Evolutionary conservation across 2,329 filamentous ascomycete genomes (phyloP), one percentile per base, ranked within the genome.

Genomic region (Apiospora kogelbergensis): DNA sequence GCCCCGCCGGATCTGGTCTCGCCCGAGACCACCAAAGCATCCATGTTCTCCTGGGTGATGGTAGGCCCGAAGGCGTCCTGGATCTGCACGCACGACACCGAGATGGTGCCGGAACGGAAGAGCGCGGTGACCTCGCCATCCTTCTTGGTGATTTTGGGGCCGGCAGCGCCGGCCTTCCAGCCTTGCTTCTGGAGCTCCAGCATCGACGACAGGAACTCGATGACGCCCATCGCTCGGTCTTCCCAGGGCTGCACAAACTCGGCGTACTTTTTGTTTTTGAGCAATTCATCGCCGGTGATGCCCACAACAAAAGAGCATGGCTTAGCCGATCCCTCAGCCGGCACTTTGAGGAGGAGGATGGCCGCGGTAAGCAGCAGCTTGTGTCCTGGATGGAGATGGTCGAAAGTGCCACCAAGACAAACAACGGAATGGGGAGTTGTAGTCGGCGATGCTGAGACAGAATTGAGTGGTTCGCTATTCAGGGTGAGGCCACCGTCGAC

Each of bases 301-400:
- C 96, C 96, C 53, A 98, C 86, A 22, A 94, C 91, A 71, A 97
- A 86, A 13, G 85, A 85, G 70, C 88, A 87, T 26, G 84, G 81
- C 40, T 76, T 72, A 1, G 77, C 75, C 0, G 82, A 76, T 41
- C 76, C 74, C 41, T 80, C 75, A 53, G 80, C 73, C 0, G 84
- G 83, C 0, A 88, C 84, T 69, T 88, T 87, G 68, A 92, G 85
- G 20, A 94, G 86, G 68, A 98, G 88, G 0, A 91, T 88, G 0
- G 92, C 93, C 71, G 95, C 95, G n/a, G 95, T 94, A 24, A 99
- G 88, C 24, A 99, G 87, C n/a, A 98, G 85, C 81, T 98, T 99
- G 83, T 99, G 96, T 6, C 96, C 96, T 4, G 93, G 90, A 78
- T 99, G 96, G 26, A 99, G 87, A 80, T 98, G 94, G 79, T 99